Percentiles rank a stretch among this genome's conserved stretches.
Evolutionary conservation across 306 rosid genomes (phyloP).

Genomic region (Canavalia gladiata): DNA sequence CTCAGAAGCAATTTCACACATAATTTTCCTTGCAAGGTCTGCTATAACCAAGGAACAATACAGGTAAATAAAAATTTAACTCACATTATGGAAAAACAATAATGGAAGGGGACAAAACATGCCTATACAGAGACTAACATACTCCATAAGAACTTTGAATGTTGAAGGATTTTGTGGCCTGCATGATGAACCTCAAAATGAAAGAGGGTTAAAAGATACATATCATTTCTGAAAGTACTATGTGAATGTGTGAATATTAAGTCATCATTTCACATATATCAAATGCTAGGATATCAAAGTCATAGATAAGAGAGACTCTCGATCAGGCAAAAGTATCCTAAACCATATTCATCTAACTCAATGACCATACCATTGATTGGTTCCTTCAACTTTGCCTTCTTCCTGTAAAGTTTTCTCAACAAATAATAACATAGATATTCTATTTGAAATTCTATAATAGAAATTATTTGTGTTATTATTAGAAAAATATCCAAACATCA

Average conservation of each 20-base stretch:
- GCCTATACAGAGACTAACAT: conserved; percentile 82
- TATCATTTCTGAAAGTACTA: background rate
- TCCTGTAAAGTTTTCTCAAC: no score
- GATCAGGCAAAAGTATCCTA: conserved; percentile 18
- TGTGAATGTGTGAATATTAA: background rate
- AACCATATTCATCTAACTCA: background rate
- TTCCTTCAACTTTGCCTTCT: no score
- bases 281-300: background rate
- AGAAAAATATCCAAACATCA: no score
- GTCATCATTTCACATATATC: conserved; percentile 22
- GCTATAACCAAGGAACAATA: conserved; percentile 44
- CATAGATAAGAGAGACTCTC: background rate
- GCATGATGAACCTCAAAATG: conserved; percentile 43
- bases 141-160: conserved; percentile 73
- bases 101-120: conserved; percentile 43
- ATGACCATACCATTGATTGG: background rate
- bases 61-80: conserved; percentile 31
- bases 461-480: no score
- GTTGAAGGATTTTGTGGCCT: conserved; percentile 85
- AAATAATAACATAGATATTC: no score
- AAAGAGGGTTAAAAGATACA: conserved; percentile 19
- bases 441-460: no score
- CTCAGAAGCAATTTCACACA: conserved; percentile 79
- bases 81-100: background rate
- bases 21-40: conserved; percentile 83